phyloP scores from a whole-genome alignment of 306 rosid species.

The Prunus padus region DNA sequence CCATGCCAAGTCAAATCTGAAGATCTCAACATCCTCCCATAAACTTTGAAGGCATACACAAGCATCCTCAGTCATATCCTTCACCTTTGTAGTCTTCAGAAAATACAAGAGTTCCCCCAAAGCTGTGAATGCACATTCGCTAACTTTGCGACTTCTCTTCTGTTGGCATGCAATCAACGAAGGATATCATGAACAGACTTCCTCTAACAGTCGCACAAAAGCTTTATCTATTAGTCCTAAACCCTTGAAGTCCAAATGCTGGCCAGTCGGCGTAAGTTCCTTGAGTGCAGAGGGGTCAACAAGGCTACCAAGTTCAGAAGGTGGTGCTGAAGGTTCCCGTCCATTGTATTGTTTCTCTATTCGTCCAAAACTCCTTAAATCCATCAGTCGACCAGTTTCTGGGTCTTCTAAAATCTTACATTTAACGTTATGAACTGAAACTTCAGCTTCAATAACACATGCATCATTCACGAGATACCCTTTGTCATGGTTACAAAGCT shows the following conservation, averaged over 20 bases:
- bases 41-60: background rate
- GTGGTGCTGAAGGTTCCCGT: background rate
- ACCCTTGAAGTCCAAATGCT: background rate
- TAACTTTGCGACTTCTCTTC: background rate
- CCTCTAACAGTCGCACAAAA: background rate
- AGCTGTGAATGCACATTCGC: background rate
- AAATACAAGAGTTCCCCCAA: constrained; percentile 3
- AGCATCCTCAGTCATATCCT: background rate
- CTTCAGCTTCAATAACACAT: too few species aligned
- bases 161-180: background rate
- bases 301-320: background rate
- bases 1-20: background rate
- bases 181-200: background rate
- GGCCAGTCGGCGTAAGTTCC: background rate
- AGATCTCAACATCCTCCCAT: constrained; percentile 9
- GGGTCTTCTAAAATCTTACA: too few species aligned
- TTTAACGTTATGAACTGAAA: too few species aligned
- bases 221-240: background rate
- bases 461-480: too few species aligned
- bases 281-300: background rate
- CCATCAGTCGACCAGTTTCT: too few species aligned
- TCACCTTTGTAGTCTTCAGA: background rate
- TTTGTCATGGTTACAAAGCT: background rate
- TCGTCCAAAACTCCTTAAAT: too few species aligned
- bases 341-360: too few species aligned